phyloP scores from a whole-genome alignment of 305 asterid genomes.

The Fraxinus sp. region DNA sequence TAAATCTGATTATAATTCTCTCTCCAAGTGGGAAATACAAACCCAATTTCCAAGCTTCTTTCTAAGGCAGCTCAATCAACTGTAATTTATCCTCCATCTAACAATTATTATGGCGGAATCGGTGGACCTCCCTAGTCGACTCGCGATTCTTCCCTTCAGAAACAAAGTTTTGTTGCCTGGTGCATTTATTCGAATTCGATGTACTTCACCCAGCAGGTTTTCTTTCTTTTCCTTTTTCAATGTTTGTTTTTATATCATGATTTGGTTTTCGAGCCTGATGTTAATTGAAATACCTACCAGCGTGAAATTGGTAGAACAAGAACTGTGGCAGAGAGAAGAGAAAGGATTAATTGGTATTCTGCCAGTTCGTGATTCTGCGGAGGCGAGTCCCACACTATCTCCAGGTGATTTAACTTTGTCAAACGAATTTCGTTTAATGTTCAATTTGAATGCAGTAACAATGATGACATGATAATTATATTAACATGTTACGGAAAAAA shows the following conservation, averaged over 20 bases:
- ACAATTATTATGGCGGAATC: conserved; percentile 67
- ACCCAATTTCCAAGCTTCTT: not conserved
- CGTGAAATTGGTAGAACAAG: conserved; percentile 96
- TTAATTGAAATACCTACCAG: conserved; percentile 33
- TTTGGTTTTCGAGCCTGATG: not conserved
- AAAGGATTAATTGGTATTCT: conserved; percentile 92
- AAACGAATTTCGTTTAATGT: not conserved
- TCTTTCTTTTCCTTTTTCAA: not conserved
- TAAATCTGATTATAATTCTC: not conserved
- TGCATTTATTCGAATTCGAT: conserved; percentile 92
- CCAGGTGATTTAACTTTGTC: too few relatives aligned
- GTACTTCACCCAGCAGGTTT: conserved; percentile 77
- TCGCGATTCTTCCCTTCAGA: conserved; percentile 91
- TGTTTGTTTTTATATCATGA: not conserved
- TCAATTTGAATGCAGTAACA: not conserved
- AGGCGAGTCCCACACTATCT: conserved; percentile 38
- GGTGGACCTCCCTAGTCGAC: conserved; percentile 87
- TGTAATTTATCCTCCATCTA: not conserved
- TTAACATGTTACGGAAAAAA: not conserved
- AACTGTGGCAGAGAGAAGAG: conserved; percentile 98
- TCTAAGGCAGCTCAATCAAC: not conserved
- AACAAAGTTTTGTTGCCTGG: conserved; percentile 95
- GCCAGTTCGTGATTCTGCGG: conserved; percentile 85
- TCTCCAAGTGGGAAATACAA: not conserved
- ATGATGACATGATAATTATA: not conserved